Base-by-base conservation (phyloP, 768 basidiomycete genomes). In the Boletus subparvulus region DNA sequence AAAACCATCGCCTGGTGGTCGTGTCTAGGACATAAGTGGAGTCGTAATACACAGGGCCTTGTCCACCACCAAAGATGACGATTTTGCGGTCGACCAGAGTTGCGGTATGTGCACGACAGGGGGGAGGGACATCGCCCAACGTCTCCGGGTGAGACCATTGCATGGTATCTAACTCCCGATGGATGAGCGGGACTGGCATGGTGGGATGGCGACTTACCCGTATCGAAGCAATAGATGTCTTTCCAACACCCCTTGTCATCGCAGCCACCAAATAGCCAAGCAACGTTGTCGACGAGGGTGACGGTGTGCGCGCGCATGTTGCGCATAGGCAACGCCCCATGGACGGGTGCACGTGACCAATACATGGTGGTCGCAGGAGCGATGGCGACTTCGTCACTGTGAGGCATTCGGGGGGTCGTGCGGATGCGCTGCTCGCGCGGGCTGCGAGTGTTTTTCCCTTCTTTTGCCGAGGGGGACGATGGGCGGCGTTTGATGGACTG, bases 221-320 rank as follows among this genome's bases (percentile, higher is more conserved):
- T 89, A 69, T 96, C 92, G 62, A 94, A 92, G 61, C 86, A 91
- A 63, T 88, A 91, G 3, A 94, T 79, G 52, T 94, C 90, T 61
- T 79, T 82, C 72, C 81, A 85, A 55, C 83, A 85, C 16, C 84
- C 86, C 64, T 82, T 83, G 56, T 90, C 90, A 60, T 95, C 93
- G 60, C 90, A 92, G 3, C 94, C 94, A 10, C 94, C 94, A 63
- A 95, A 88, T 30, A 95, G 65, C 92, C 93, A 98, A 0, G 88
- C 90, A 33, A 83, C 77, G 43, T 85, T 81, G 56, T 94, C 93
- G 19, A 94, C 86, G 45, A 95, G 75, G 1, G 90, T 95, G 42
- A 88, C 87, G 6, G 82, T 91, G 68, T 94, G 93, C 3, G 92
- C 90, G 5, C 93, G 83, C 75, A 94, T 83, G 11, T 80, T 82